phyloP scores from a whole-genome alignment of 148 eudicot species.

The Pouteria glomerata region DNA sequence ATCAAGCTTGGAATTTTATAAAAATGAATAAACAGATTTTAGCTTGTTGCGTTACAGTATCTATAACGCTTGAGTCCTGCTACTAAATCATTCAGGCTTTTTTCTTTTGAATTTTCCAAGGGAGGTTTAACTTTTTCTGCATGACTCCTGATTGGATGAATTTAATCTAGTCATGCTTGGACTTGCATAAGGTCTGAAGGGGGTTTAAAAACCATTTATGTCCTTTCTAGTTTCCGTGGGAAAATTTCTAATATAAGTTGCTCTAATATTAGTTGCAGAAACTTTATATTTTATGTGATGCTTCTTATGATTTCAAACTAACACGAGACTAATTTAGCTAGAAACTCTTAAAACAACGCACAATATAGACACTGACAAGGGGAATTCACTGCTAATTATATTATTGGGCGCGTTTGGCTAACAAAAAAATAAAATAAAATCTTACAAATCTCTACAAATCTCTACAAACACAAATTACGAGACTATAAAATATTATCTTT shows the following conservation, averaged over 20 bases:
- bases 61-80: background rate
- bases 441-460: no score
- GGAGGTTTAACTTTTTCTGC: background rate
- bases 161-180: background rate
- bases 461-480: no score
- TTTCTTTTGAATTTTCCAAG: background rate
- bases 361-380: background rate
- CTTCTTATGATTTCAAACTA: background rate
- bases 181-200: background rate
- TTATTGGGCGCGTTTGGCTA: no score
- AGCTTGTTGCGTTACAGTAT: background rate
- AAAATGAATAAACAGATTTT: background rate
- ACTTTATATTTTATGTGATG: background rate
- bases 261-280: background rate
- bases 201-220: background rate
- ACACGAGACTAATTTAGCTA: background rate
- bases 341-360: background rate
- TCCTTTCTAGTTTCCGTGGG: conserved; percentile 3
- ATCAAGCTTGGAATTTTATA: background rate
- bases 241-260: no score
- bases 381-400: background rate
- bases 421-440: no score
- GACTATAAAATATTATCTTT: no score
- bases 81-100: background rate
- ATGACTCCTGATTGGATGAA: background rate